These are phyloP conservation scores for Secale cereale DNA, from an alignment of 176 grass and related monocot genomes.

Conservation along the genomic window DNA sequence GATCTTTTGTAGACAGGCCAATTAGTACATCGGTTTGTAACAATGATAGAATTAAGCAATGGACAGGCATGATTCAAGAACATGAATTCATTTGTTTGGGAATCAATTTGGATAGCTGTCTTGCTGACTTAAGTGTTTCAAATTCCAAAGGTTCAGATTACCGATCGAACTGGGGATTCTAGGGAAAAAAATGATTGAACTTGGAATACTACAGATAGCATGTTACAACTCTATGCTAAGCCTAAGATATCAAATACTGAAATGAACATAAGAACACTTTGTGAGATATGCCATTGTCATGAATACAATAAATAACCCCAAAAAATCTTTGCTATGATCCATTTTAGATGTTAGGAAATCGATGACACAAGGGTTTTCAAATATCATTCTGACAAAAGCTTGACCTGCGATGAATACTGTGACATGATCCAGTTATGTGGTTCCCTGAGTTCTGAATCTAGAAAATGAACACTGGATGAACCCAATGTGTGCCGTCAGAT, in stretches of 20 bases:
- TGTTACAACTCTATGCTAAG: neutral
- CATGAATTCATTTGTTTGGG: neutral
- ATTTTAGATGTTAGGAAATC: neutral
- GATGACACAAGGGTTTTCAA: neutral
- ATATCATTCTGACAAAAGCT: neutral
- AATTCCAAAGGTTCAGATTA: neutral
- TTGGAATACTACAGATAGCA: neutral
- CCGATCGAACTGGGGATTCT: neutral
- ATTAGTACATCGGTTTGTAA: neutral
- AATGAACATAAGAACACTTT: neutral
- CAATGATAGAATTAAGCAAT: neutral
- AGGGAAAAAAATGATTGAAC: neutral
- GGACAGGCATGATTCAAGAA: neutral
- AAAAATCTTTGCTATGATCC: neutral
- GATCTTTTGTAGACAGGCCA: conserved; percentile 1
- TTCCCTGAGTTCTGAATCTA: neutral
- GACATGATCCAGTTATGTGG: neutral
- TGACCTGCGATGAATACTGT: neutral
- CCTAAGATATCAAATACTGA: neutral
- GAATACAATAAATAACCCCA: neutral
- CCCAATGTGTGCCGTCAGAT: neutral
- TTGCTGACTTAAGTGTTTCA: neutral
- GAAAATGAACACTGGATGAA: neutral
- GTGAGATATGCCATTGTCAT: neutral
- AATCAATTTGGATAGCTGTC: neutral